phyloP scores from a whole-genome alignment of 2,329 filamentous ascomycete species.

The Fusarium torulosum region DNA sequence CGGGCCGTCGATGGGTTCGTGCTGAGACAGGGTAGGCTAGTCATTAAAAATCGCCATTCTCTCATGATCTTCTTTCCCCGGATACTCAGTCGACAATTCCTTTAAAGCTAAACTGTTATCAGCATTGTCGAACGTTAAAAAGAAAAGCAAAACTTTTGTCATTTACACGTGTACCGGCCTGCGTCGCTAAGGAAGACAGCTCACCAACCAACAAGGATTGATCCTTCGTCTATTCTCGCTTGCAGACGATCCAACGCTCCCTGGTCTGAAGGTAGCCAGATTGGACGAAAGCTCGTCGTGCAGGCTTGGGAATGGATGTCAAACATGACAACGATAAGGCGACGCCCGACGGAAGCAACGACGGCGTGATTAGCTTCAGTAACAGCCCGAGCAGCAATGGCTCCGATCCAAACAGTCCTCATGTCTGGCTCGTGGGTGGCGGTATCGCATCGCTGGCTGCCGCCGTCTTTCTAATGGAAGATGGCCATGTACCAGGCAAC shows the following conservation, averaged over 20 bases:
- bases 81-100: not conserved
- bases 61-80: conserved; percentile 16
- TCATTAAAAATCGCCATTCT: conserved; percentile 21
- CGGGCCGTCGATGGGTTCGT: conserved; percentile 23
- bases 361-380: conserved; percentile 23
- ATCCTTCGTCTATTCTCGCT: conserved; percentile 24
- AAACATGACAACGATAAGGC: conserved; percentile 2
- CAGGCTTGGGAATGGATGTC: conserved; percentile 24
- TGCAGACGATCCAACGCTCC: conserved; percentile 33
- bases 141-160: conserved; percentile 14
- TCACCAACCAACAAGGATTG: conserved; percentile 23
- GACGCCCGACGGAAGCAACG: not conserved
- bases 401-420: conserved; percentile 17
- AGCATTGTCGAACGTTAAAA: conserved; percentile 10
- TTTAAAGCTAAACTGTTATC: conserved; percentile 12
- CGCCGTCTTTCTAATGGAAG: conserved; percentile 45
- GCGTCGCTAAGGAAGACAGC: conserved; percentile 21
- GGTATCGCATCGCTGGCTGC: conserved; percentile 47
- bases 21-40: conserved; percentile 15
- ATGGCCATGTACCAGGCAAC: conserved; percentile 43
- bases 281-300: conserved; percentile 6
- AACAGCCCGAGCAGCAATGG: conserved; percentile 35
- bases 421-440: conserved; percentile 48
- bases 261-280: conserved; percentile 13
- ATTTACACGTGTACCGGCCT: conserved; percentile 13